A percentile compares a stretch with the other conserved stretches of the same genome.
These are phyloP conservation scores for grape (Vitis vinifera) DNA, from an alignment of 164 flowering plant species.

Conservation along the genomic window ASM3070453v1 NC_081805.1:3513001-3513500, in stretches of 20 bases:
- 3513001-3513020: no score
- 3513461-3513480: no score
- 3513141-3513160: slow-evolving; percentile 32
- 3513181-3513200: slow-evolving; percentile 1
- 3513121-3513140: slow-evolving; percentile 16
- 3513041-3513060: no score
- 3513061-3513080: slow-evolving; percentile 30
- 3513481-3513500: no score
- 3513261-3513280: slow-evolving; percentile 36
- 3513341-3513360: slow-evolving; percentile 27
- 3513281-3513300: slow-evolving; percentile 36
- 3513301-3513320: slow-evolving; percentile 44
- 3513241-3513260: slow-evolving; percentile 47
- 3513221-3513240: slow-evolving; percentile 47
- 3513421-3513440: slow-evolving; percentile 43
- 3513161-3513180: slow-evolving; percentile 33
- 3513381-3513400: slow-evolving; percentile 37
- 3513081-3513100: slow-evolving; percentile 22
- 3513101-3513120: slow-evolving; percentile 11
- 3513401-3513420: slow-evolving; percentile 36
- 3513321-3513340: slow-evolving; percentile 30
- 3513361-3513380: slow-evolving; percentile 37
- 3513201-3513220: slow-evolving; percentile 43
- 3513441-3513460: slow-evolving; percentile 11
- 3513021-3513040: no score